Evolutionary conservation across 495 filamentous ascomycete species (phyloP), one percentile per base, ranked within the genome.

Genomic region (Penicillium longicatenatum): DNA sequence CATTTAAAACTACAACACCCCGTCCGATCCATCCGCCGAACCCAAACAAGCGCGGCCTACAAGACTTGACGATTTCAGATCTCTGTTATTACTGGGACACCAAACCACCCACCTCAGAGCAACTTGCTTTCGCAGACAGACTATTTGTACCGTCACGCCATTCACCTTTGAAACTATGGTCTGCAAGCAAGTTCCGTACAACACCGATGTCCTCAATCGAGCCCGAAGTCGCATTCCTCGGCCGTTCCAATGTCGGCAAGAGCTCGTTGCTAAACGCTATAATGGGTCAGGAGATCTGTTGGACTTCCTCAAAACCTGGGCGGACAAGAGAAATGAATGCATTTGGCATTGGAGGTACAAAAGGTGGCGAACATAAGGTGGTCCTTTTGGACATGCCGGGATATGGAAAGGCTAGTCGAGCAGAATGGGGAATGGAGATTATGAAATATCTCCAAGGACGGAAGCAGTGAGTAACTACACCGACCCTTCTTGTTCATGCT

Each of bases 211-310:
- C 66, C 4, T 71, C 70, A 6, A 48, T 70, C 7, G 66, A 74
- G 54, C 80, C 82, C 14, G 79, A 85, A 72, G 84, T 90, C n/a
- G 86, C 84, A 33, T 89, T 91, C 62, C 73, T 91, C 1, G 94
- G 94, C 45, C 85, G 92, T 43, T 92, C 88, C 31, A 97, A 98
- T 70, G 93, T 95, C 24, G 94, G 93, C 37, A 98, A 98, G 70
- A 92, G 89, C 30, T 89, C 86, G 8, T 78, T 98, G 22, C 75
- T 98, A 57, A 98, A 98, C 69, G 88, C 89, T 1, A 75, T 98
- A 7, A 82, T 93, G 57, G 81, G 83, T 20, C 74, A 81, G 16
- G 74, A 78, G 30, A 69, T 83, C 7, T 83, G 80, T 55, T 83
- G 85, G 71, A 89, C 87, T 7, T 89, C 85, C 33, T 83, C 76